phyloP scores from a whole-genome alignment of 2,329 filamentous ascomycete species.

The Fusarium penzigii region DNA sequence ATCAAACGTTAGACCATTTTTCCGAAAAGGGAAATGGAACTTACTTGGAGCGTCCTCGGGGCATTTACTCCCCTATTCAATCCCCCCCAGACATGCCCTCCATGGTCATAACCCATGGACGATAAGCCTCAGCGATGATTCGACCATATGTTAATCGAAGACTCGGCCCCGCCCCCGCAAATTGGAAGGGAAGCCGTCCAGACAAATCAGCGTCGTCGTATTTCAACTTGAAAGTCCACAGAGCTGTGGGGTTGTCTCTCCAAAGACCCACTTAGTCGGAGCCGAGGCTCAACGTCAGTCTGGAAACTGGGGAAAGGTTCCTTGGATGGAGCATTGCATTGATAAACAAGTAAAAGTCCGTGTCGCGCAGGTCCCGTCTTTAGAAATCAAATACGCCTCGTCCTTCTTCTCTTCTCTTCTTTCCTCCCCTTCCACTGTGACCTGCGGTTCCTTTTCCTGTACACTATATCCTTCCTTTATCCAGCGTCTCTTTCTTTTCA shows the following conservation, averaged over 20 bases:
- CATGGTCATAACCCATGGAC: too few relatives aligned
- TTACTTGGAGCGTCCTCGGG: background rate
- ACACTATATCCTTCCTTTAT: background rate
- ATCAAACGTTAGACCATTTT: too few relatives aligned
- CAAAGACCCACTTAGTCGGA: conserved; percentile 20
- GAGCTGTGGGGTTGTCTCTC: background rate
- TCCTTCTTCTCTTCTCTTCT: too few relatives aligned
- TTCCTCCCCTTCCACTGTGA: too few relatives aligned
- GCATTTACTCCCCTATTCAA: background rate
- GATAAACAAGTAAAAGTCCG: background rate
- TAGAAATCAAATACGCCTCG: too few relatives aligned
- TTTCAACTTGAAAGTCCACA: conserved; percentile 9
- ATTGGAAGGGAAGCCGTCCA: conserved; percentile 16
- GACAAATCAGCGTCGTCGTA: conserved; percentile 13
- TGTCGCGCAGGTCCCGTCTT: background rate
- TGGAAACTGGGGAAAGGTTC: background rate
- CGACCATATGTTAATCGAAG: conserved; percentile 14
- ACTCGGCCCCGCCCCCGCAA: conserved; percentile 25
- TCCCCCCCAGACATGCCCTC: background rate
- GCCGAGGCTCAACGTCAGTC: conserved; percentile 20
- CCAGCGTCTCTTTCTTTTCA: background rate
- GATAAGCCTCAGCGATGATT: background rate
- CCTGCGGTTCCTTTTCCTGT: background rate
- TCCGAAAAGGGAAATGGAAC: background rate
- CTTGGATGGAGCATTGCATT: background rate